Evolutionary conservation across 345 rosid species (phyloP).

Genomic region (Dipteronia sinensis): DNA sequence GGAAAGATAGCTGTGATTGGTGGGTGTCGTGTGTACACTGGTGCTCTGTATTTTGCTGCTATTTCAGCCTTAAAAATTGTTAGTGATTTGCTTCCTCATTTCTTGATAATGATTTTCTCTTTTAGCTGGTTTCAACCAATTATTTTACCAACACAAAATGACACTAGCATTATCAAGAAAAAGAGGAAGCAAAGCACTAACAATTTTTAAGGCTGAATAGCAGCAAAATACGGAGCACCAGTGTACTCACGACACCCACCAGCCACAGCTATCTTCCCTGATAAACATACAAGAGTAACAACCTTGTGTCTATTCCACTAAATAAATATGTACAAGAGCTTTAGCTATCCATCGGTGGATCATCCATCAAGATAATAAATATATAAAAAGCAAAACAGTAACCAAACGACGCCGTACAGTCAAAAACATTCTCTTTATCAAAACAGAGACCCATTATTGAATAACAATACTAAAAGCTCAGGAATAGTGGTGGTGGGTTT

Average conservation of each 20-base stretch:
- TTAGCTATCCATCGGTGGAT: neutral
- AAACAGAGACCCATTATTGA: too few species aligned
- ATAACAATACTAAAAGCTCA: conserved; percentile 30
- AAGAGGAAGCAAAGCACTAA: too few species aligned
- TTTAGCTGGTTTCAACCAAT: too few species aligned
- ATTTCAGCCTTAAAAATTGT: conserved; percentile 95
- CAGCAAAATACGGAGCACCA: too few species aligned
- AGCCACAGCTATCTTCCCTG: too few species aligned
- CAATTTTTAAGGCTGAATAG: too few species aligned
- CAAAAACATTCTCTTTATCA: too few species aligned
- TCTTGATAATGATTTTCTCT: neutral
- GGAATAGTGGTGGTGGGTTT: conserved; percentile 65
- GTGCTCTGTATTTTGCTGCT: conserved; percentile 97
- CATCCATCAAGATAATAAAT: neutral
- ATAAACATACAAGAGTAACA: too few species aligned
- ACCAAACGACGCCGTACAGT: neutral
- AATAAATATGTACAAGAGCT: neutral
- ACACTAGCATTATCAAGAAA: too few species aligned
- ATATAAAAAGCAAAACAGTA: neutral
- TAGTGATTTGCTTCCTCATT: conserved; percentile 17
- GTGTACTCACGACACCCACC: too few species aligned
- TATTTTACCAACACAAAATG: too few species aligned
- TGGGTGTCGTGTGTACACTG: conserved; percentile 97
- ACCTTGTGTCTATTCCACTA: too few species aligned
- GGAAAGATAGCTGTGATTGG: conserved; percentile 96